A percentile compares a stretch with the other conserved stretches of the same genome.
These are phyloP conservation scores for Paraleonurus japonicus DNA, from an alignment of 257 asterid species.

Conservation along the genomic window DNA sequence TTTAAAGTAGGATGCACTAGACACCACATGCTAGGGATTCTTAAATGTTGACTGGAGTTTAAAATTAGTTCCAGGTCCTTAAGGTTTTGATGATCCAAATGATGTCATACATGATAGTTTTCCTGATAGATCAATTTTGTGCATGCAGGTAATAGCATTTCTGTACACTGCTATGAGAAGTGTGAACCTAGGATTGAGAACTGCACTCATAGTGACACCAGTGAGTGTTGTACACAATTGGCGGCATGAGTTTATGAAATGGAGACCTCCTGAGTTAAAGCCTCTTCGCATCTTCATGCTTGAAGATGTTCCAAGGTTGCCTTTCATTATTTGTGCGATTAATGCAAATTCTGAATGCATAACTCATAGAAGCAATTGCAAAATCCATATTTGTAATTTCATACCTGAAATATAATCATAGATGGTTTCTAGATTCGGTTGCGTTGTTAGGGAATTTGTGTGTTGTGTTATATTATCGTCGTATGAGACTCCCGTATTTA, in stretches of 20 bases:
- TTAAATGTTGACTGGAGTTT: conserved; percentile 5
- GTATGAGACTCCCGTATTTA: not conserved
- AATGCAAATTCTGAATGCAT: conserved; percentile 3
- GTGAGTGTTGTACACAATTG: conserved; percentile 97
- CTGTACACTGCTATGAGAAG: conserved; percentile 89
- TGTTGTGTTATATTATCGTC: not conserved
- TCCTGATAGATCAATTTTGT: conserved; percentile 24
- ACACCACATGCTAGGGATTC: conserved; percentile 7
- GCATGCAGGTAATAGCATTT: conserved; percentile 79
- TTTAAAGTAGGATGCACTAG: not conserved
- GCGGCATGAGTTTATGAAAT: conserved; percentile 83
- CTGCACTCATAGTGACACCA: conserved; percentile 92
- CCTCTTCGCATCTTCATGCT: conserved; percentile 90
- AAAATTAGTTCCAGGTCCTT: not conserved
- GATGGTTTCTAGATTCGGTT: conserved; percentile 2
- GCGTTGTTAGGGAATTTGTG: not conserved
- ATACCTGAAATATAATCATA: conserved; percentile 4
- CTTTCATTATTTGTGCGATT: conserved; percentile 5
- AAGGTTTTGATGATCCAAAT: not conserved
- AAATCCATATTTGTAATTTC: not conserved
- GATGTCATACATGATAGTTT: conserved; percentile 17
- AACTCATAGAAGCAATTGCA: conserved; percentile 7
- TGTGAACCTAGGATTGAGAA: conserved; percentile 77
- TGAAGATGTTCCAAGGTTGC: conserved; percentile 90
- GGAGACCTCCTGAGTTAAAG: conserved; percentile 92